Conservation (phyloP, 495 filamentous ascomycete genomes). For the Talaromyces trachyspermus region DNA sequence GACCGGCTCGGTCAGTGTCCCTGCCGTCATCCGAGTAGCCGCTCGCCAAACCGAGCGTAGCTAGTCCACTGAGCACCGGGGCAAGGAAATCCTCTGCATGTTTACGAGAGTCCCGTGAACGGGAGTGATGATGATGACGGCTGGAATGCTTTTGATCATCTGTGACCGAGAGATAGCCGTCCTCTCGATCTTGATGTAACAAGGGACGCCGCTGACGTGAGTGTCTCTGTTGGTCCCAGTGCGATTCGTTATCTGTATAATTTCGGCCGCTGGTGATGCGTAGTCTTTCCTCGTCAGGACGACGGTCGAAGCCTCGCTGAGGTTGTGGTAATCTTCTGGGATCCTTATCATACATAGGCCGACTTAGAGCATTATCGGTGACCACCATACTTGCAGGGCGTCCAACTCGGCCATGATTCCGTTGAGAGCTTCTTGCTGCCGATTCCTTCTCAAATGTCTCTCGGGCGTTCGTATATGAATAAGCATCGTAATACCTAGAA, state of each 20-base stretch:
- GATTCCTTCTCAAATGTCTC: slow-evolving; percentile 63
- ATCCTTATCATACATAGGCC: slow-evolving; percentile 37
- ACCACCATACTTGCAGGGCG: slow-evolving; percentile 59
- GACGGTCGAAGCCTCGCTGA: slow-evolving; percentile 54
- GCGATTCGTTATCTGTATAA: slow-evolving; percentile 17
- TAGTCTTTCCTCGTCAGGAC: slow-evolving; percentile 32
- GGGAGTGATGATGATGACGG: slow-evolving; percentile 18
- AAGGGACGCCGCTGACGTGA: slow-evolving; percentile 29
- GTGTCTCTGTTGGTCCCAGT: slow-evolving; percentile 22
- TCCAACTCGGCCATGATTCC: slow-evolving; percentile 43
- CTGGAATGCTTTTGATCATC: slow-evolving; percentile 21
- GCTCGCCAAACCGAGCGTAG: slow-evolving; percentile 33
- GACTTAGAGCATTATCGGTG: slow-evolving; percentile 40
- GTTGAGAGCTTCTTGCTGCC: slow-evolving; percentile 38
- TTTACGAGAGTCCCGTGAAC: slow-evolving; percentile 19
- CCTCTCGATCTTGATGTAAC: slow-evolving; percentile 33
- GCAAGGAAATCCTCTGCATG: slow-evolving; percentile 12
- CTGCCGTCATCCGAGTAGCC: slow-evolving; percentile 28
- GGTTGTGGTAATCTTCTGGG: slow-evolving; percentile 51
- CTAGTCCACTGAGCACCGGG: slow-evolving; percentile 24
- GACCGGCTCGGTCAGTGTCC: slow-evolving; percentile 24
- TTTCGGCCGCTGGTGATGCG: slow-evolving; percentile 23
- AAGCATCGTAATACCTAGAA: slow-evolving; percentile 53
- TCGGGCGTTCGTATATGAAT: slow-evolving; percentile 64
- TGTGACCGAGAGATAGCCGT: slow-evolving; percentile 26